Conservation (phyloP, 2,329 filamentous ascomycete species). For the Microdochium paspali region DNA sequence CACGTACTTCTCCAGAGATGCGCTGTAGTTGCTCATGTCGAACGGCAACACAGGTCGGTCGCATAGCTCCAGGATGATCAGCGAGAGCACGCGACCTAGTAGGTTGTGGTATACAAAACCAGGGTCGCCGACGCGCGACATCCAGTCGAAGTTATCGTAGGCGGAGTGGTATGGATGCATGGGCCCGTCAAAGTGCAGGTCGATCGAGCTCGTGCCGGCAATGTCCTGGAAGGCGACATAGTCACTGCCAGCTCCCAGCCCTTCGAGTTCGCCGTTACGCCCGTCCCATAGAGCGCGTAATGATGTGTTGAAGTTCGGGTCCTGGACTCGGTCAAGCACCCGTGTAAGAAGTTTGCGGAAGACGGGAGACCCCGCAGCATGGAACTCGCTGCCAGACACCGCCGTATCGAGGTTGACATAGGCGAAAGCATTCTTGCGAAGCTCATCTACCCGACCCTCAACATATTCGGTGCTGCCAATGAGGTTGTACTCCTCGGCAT, state of each 20-base stretch:
- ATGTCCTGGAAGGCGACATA: conserved; percentile 88
- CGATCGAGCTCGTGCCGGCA: conserved; percentile 77
- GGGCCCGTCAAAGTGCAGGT: conserved; percentile 67
- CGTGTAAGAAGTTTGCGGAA: conserved; percentile 64
- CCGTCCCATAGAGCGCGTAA: conserved; percentile 70
- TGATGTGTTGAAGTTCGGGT: conserved; percentile 63
- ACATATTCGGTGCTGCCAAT: conserved; percentile 94
- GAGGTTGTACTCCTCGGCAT: conserved; percentile 85
- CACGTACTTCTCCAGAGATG: conserved; percentile 54
- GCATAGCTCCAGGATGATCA: conserved; percentile 77
- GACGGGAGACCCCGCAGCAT: conserved; percentile 71
- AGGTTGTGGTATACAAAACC: conserved; percentile 72
- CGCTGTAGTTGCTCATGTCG: conserved; percentile 66
- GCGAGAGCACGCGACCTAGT: conserved; percentile 68
- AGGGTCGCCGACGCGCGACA: conserved; percentile 71
- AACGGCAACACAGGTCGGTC: conserved; percentile 78
- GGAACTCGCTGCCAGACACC: conserved; percentile 65
- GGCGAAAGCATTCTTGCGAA: conserved; percentile 68
- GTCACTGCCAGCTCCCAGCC: conserved; percentile 68
- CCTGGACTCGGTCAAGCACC: conserved; percentile 63
- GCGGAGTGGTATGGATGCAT: conserved; percentile 68
- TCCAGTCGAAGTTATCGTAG: conserved; percentile 86
- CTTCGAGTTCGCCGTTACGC: conserved; percentile 49
- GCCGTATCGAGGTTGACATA: conserved; percentile 90
- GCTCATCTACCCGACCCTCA: conserved; percentile 65